Conservation (phyloP, 2,329 filamentous ascomycete genomes). For the Colletotrichum phormii region DNA sequence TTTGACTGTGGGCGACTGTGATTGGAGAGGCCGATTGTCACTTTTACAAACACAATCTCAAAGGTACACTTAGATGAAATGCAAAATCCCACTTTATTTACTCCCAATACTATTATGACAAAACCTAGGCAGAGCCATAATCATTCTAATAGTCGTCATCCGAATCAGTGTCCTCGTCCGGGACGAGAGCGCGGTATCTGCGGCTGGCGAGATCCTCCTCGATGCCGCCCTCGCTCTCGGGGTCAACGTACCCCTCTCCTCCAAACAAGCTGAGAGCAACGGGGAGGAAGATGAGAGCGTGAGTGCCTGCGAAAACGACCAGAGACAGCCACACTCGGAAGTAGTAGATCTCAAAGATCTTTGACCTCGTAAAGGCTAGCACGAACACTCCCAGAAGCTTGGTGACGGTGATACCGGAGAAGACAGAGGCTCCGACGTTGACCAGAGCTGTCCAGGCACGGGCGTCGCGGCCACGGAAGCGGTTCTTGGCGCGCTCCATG, state of each 20-base stretch:
- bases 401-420: conserved; percentile 95
- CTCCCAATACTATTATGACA: conserved; percentile 4
- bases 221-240: conserved; percentile 86
- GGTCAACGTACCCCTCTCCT: conserved; percentile 88
- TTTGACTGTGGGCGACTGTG: neutral
- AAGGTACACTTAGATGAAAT: neutral
- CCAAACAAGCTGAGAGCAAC: conserved; percentile 89
- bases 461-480: conserved; percentile 84
- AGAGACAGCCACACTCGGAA: conserved; percentile 96
- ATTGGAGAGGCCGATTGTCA: neutral
- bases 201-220: conserved; percentile 88
- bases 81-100: conserved; percentile 18
- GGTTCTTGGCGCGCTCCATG: conserved; percentile 82
- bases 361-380: conserved; percentile 92
- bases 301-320: conserved; percentile 87
- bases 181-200: conserved; percentile 80
- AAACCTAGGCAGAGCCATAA: neutral
- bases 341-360: conserved; percentile 99
- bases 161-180: conserved; percentile 80
- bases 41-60: neutral
- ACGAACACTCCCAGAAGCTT: conserved; percentile 94
- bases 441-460: conserved; percentile 93
- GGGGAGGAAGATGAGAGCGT: conserved; percentile 91
- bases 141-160: conserved; percentile 69
- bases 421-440: conserved; percentile 94